These are phyloP conservation scores for Fusarium chlamydosporum DNA, from an alignment of 2,329 filamentous ascomycete genomes.

Conservation along the genomic window DNA sequence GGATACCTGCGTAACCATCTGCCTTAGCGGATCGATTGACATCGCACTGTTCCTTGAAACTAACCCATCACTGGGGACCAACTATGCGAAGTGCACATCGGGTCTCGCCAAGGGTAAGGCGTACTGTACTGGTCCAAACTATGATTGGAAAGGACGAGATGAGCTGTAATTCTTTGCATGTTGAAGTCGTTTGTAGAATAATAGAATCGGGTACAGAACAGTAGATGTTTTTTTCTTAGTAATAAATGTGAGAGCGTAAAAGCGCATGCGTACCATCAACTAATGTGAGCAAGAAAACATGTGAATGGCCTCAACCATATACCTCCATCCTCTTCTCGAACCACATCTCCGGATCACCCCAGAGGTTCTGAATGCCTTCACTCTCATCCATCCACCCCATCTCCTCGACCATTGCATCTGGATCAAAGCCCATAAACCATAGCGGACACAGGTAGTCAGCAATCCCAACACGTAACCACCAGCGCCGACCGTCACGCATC, in stretches of 20 bases:
- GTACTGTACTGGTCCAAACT: slow-evolving; percentile 30
- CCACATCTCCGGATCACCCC: slow-evolving; percentile 28
- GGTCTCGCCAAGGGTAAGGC: slow-evolving; percentile 17
- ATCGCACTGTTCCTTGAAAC: slow-evolving; percentile 24
- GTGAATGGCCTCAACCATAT: not conserved
- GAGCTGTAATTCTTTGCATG: slow-evolving; percentile 8
- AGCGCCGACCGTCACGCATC: slow-evolving; percentile 21
- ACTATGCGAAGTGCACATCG: slow-evolving; percentile 20
- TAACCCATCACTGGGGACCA: slow-evolving; percentile 26
- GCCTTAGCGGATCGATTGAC: slow-evolving; percentile 21
- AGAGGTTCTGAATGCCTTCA: slow-evolving; percentile 37
- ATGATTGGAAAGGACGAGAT: slow-evolving; percentile 19
- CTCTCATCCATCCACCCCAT: slow-evolving; percentile 30
- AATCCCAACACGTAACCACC: slow-evolving; percentile 42
- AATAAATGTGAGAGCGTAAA: not conserved
- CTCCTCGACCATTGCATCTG: slow-evolving; percentile 34
- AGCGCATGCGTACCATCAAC: no score
- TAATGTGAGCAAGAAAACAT: no score
- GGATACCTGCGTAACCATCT: slow-evolving; percentile 19
- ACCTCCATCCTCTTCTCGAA: slow-evolving; percentile 4
- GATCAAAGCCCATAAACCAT: slow-evolving; percentile 30
- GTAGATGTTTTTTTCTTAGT: not conserved
- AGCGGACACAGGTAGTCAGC: slow-evolving; percentile 28
- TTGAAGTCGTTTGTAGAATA: slow-evolving; percentile 1
- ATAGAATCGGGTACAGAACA: not conserved